Evolutionary conservation across 1,139 yeast species (phyloP).

Genomic region (Suhomyces terraborum): DNA sequence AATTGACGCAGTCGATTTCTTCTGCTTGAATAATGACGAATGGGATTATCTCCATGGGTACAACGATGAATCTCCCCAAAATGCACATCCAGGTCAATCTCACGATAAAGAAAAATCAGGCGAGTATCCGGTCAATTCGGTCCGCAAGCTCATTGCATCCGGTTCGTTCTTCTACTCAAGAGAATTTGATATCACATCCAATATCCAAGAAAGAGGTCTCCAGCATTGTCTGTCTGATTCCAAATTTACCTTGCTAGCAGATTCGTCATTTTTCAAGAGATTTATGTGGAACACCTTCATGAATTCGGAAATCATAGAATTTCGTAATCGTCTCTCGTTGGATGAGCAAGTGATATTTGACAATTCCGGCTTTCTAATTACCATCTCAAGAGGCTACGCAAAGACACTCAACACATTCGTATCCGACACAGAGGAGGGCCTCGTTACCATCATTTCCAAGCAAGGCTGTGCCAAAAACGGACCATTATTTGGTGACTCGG

Average conservation of each 20-base stretch:
- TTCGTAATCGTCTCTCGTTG: constrained; percentile 55
- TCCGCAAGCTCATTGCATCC: constrained; percentile 55
- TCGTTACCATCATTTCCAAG: constrained; percentile 65
- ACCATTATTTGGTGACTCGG: constrained; percentile 65
- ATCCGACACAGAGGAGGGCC: constrained; percentile 37
- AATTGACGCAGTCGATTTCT: constrained; percentile 61
- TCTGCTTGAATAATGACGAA: constrained; percentile 59
- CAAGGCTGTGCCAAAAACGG: constrained; percentile 64
- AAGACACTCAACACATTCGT: constrained; percentile 55
- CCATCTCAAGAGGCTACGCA: constrained; percentile 67
- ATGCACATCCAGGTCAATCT: constrained; percentile 14
- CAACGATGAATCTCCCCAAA: constrained; percentile 18
- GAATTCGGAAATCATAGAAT: constrained; percentile 57
- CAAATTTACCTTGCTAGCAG: constrained; percentile 38
- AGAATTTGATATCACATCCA: constrained; percentile 65
- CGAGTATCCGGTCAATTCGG: constrained; percentile 61
- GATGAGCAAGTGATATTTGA: constrained; percentile 56
- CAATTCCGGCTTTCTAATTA: constrained; percentile 55
- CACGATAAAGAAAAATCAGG: constrained; percentile 27
- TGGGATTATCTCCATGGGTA: constrained; percentile 44
- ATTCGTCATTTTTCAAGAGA: constrained; percentile 50
- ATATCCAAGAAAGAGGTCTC: constrained; percentile 57
- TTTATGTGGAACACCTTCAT: constrained; percentile 70
- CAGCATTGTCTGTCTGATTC: constrained; percentile 26
- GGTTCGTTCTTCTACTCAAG: constrained; percentile 70